Conservation (phyloP, 2,329 filamentous ascomycete species). For the Cercospora janseana region DNA sequence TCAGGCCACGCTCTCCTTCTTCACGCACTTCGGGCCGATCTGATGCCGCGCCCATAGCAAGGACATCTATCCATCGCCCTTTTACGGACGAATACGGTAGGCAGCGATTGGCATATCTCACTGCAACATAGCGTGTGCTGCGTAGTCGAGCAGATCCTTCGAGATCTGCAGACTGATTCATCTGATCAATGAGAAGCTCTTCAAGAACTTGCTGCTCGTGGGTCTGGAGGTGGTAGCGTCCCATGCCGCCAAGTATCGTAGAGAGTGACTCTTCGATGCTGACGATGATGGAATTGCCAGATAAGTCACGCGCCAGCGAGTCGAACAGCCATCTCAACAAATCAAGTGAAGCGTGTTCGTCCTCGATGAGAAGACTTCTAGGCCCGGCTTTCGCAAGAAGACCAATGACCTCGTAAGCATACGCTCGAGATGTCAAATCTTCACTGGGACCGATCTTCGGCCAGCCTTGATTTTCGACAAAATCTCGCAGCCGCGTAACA, state of each 20-base stretch:
- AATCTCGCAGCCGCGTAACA: conserved; percentile 67
- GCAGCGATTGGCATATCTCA: conserved; percentile 88
- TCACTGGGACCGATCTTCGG: conserved; percentile 59
- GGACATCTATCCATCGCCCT: conserved; percentile 83
- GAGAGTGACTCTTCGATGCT: conserved; percentile 89
- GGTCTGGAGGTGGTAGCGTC: conserved; percentile 44
- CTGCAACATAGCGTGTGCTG: conserved; percentile 75
- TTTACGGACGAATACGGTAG: conserved; percentile 74
- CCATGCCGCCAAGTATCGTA: conserved; percentile 64
- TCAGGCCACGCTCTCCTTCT: conserved; percentile 83
- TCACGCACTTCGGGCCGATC: conserved; percentile 82
- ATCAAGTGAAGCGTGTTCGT: conserved; percentile 47
- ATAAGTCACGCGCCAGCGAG: conserved; percentile 76
- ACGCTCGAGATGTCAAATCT: conserved; percentile 66
- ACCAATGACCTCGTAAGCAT: conserved; percentile 88
- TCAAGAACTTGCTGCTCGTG: conserved; percentile 48
- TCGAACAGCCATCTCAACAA: conserved; percentile 76
- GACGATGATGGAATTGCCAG: conserved; percentile 69
- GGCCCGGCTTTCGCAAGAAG: conserved; percentile 68
- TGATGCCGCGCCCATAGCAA: conserved; percentile 68
- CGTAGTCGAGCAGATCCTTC: conserved; percentile 43
- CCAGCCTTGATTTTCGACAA: conserved; percentile 81
- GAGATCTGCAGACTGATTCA: conserved; percentile 36
- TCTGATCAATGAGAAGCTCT: conserved; percentile 63
- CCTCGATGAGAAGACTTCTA: conserved; percentile 53